Conservation (phyloP, 768 basidiomycete genomes). For the Clitopilus hobsonii region DNA sequence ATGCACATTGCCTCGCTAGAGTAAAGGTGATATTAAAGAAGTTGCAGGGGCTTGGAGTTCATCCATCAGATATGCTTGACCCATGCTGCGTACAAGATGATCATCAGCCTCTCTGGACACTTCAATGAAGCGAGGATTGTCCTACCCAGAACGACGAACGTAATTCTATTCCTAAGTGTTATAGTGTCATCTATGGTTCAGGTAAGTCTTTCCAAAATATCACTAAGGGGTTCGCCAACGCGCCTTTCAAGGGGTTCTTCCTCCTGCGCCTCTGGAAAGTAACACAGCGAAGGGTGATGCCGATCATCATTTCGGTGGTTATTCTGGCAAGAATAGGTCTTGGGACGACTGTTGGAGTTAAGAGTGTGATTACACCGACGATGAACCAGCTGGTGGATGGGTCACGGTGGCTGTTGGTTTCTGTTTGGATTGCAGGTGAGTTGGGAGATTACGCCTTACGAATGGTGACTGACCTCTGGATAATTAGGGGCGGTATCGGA, state of each 20-base stretch:
- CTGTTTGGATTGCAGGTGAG: neutral
- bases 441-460: neutral
- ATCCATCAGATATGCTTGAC: neutral
- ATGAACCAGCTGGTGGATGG: neutral
- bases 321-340: neutral
- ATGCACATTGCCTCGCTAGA: too few species aligned
- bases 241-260: neutral
- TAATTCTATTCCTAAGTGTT: neutral
- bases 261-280: neutral
- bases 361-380: neutral
- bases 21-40: neutral
- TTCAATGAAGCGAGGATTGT: neutral
- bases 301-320: neutral
- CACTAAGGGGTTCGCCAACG: too few species aligned
- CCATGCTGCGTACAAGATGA: neutral
- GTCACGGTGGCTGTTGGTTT: neutral
- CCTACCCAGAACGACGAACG: neutral
- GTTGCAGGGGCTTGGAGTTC: neutral
- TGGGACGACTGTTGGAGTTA: neutral
- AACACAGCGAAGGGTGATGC: neutral
- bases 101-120: neutral
- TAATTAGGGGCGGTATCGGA: neutral
- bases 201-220: too few species aligned
- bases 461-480: neutral
- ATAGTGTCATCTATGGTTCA: neutral